A percentile compares a stretch with the other conserved stretches of the same genome.
These are phyloP conservation scores for Psilocybe azurescens DNA, from an alignment of 768 basidiomycete genomes.

Conservation along the genomic window DNA sequence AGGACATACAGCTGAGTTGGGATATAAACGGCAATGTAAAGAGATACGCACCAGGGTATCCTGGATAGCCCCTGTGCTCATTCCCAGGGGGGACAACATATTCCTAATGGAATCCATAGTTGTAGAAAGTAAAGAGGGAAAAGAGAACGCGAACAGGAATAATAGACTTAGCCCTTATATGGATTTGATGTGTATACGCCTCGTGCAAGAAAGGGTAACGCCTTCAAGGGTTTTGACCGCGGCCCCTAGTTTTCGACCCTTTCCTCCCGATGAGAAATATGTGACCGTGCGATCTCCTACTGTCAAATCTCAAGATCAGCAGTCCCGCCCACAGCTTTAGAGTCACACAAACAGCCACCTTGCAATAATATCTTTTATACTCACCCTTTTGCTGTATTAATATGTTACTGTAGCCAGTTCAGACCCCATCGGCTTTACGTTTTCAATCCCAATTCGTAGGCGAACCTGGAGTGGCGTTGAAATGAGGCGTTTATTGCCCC, in stretches of 20 bases:
- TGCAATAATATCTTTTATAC: constrained; percentile 4
- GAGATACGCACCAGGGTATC: constrained; percentile 69
- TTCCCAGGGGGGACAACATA: constrained; percentile 72
- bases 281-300: constrained; percentile 24
- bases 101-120: constrained; percentile 75
- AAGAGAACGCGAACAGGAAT: constrained; percentile 35
- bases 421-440: constrained; percentile 14
- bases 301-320: constrained; percentile 21
- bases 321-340: constrained; percentile 14
- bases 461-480: constrained; percentile 21
- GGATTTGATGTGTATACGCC: constrained; percentile 39
- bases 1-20: constrained; percentile 13
- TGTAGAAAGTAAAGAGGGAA: constrained; percentile 34
- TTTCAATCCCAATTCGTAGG: not conserved
- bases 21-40: not conserved
- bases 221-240: constrained; percentile 31
- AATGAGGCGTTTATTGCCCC: constrained; percentile 17
- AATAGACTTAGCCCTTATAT: constrained; percentile 50
- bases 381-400: not conserved
- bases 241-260: constrained; percentile 23
- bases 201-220: constrained; percentile 44
- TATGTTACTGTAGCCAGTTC: constrained; percentile 1
- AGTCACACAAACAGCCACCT: constrained; percentile 11
- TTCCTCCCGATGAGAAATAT: constrained; percentile 27
- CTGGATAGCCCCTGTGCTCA: constrained; percentile 72